Evolutionary conservation across 495 filamentous ascomycete species (phyloP), one percentile per base, ranked within the genome.

Genomic region (Aspergillus carlsbadensis): DNA sequence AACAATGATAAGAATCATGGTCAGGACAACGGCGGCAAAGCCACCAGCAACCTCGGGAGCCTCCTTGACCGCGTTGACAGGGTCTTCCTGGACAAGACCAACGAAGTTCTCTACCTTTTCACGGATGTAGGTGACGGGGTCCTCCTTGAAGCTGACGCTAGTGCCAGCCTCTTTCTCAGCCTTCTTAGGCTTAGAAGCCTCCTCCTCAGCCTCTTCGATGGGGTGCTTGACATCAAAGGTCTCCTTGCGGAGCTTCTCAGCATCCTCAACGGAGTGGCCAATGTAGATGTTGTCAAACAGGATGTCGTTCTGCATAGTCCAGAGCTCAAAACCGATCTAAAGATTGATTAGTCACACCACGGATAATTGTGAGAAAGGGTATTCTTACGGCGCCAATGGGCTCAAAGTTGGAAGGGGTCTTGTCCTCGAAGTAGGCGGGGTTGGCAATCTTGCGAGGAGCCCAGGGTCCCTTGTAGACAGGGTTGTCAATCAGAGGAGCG

Each of bases 281-380:
- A 99, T 88, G 84, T 98, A 99, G 83, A 99, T 91, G 86, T 99
- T 99, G 85, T 98, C 91, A 67, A 99, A 99, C 64, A 97, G 86
- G 61, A 98, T 96, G 72, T 97, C 89, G 74, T 87, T 95, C 70
- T 96, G 94, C 94, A 98, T 98, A 65, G 95, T 98, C 94, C 94
- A 98, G 77, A 98, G 90, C 77, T 98, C 95, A 65, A 96, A 97
- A 64, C 94, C 93, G 78, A 97, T 90, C 86, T 91, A 67, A 17
- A 13, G 49, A 14, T 15, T 11, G 18, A 37, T 67, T 37, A 65
- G 61, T 57, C 40, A 46, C 15, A 13, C 31, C 3, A 60, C 10
- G 33, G 5, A 7, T 18, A 10, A 36, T 24, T 2, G 31, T 3
- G 54, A 39, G 36, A 46, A 34, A 36, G 51, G 24, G 41, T 18